Evolutionary conservation across 257 asterid genomes (phyloP), one percentile per base, ranked within the genome.

Genomic region (Forsythia viridissima): DNA sequence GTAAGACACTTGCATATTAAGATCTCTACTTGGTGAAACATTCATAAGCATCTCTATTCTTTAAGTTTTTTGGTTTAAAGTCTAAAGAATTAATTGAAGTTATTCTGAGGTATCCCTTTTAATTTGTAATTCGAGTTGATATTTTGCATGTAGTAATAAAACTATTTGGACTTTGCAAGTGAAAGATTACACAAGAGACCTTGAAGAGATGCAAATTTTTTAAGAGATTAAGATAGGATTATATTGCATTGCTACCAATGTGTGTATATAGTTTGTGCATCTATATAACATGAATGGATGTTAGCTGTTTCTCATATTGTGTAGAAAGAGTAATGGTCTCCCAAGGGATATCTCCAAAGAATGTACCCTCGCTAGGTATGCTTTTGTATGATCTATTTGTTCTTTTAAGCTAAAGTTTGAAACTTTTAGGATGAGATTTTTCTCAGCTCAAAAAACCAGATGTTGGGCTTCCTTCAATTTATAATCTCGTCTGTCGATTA

Each of bases 291-390:
- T 68, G 57, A n/a, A 71, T 77, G 65, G 70, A 43, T 63, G 48
- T 51, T 76, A 61, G 74, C 39, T 20, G 3, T 40, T 82, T 80
- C 84, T 84, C 41, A 79, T 73, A 61, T 72, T 82, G 88, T n/a
- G n/a, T 98, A 95, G 99, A 88, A 95, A 95, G 87, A 95, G 99
- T 78, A 94, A 98, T 83, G 98, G 99, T 76, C 93, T 92, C 88
- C 88, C n/a, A n/a, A 87, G 97, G 88, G 99, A 98, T 37, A 84
- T 89, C 57, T 92, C 99, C 83, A 95, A 93, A 84, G 92, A 89
- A 83, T 96, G 98, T 55, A 93, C 99, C 40, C 97, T 92, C 71
- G 89, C 99, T 85, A 92, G 99, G 99, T 95, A 89, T 70, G 73
- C 40, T 74, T 37, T 75, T 79, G 24, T 71, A 79, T 59, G 34